These are phyloP conservation scores for Kurtzmaniella quercitrusa DNA, from an alignment of 1,139 yeast genomes.

Conservation along the genomic window DNA sequence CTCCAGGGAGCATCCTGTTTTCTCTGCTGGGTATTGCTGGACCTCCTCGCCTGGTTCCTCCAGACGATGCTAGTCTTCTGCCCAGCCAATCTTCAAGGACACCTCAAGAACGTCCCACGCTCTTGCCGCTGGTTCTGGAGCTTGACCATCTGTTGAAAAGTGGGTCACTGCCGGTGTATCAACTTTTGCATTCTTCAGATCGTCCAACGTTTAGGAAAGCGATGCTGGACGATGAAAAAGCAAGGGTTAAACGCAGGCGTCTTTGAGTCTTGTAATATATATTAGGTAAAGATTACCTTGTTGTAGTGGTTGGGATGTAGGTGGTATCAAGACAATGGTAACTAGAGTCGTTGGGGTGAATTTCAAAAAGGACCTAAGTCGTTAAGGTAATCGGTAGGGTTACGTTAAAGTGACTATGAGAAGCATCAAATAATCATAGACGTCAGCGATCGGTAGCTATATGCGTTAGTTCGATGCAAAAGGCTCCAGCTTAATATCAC, in stretches of 20 bases:
- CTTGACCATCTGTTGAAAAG: slow-evolving; percentile 29
- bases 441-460: no score
- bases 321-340: no score
- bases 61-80: slow-evolving; percentile 1
- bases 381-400: no score
- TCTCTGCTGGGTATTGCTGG: background rate
- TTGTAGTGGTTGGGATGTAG: background rate
- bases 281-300: background rate
- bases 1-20: slow-evolving; percentile 1
- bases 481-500: no score
- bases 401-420: no score
- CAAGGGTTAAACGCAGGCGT: slow-evolving; percentile 6
- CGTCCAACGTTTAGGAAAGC: slow-evolving; percentile 4
- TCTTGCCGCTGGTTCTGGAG: slow-evolving; percentile 35
- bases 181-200: slow-evolving; percentile 8
- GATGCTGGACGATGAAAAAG: slow-evolving; percentile 7
- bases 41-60: slow-evolving; percentile 7
- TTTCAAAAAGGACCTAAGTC: no score
- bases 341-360: background rate
- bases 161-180: slow-evolving; percentile 10
- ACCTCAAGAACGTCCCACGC: slow-evolving; percentile 11
- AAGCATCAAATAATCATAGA: no score
- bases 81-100: slow-evolving; percentile 3
- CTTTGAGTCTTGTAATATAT: slow-evolving; percentile 2
- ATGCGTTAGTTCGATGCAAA: no score